phyloP scores from a whole-genome alignment of 2,329 filamentous ascomycete species.

The Arthrinium phaeospermum region DNA sequence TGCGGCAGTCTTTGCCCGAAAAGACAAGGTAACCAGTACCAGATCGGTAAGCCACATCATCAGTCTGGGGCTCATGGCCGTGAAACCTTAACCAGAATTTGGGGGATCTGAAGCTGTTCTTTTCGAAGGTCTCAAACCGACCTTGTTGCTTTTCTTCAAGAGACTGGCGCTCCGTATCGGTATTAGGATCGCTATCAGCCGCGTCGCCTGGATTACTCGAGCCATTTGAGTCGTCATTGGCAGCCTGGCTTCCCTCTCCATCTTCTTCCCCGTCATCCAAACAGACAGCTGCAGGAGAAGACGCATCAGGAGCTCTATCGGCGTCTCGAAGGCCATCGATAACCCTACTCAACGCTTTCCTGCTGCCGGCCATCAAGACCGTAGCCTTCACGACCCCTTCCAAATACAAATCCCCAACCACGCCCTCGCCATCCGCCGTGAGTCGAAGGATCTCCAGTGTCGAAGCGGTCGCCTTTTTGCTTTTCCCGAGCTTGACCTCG shows the following conservation, averaged over 20 bases:
- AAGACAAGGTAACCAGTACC: slow-evolving; percentile 34
- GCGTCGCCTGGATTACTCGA: slow-evolving; percentile 5
- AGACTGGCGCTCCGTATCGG: background rate
- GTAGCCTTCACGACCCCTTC: slow-evolving; percentile 24
- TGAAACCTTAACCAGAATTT: slow-evolving; percentile 35
- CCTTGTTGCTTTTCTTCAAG: slow-evolving; percentile 19
- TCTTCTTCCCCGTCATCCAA: background rate
- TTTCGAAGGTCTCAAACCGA: slow-evolving; percentile 30
- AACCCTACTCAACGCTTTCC: slow-evolving; percentile 26
- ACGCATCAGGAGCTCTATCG: background rate
- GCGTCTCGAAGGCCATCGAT: background rate
- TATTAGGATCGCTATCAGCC: slow-evolving; percentile 21
- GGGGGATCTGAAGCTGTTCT: slow-evolving; percentile 33
- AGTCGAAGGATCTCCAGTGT: slow-evolving; percentile 31
- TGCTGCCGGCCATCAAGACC: slow-evolving; percentile 30
- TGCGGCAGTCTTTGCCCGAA: slow-evolving; percentile 32
- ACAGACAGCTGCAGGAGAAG: background rate
- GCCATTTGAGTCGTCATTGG: background rate
- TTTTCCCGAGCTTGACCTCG: slow-evolving; percentile 26
- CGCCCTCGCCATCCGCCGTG: slow-evolving; percentile 28
- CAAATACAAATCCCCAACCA: slow-evolving; percentile 27
- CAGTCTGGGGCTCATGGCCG: slow-evolving; percentile 13
- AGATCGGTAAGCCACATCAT: background rate
- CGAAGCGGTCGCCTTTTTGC: slow-evolving; percentile 7
- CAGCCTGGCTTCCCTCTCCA: background rate